Evolutionary conservation across 164 flowering plant genomes (phyloP).

Genomic region (Litsea cubeba): DNA sequence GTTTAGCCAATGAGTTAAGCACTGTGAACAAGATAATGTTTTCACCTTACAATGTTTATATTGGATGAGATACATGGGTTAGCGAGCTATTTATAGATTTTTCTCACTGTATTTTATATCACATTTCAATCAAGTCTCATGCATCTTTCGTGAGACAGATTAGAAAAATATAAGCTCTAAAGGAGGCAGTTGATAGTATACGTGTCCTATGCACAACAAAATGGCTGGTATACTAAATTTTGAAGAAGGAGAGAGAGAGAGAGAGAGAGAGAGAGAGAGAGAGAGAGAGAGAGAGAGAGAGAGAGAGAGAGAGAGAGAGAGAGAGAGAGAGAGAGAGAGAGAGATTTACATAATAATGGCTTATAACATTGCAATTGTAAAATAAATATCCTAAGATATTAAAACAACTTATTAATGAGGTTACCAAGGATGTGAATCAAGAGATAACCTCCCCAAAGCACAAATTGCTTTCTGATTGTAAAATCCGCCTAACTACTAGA

Average conservation of each 20-base stretch:
- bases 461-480: conserved; percentile 90
- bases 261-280: neutral
- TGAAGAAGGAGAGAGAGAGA: neutral
- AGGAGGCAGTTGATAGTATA: neutral
- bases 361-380: neutral
- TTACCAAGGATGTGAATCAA: conserved; percentile 19
- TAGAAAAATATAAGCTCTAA: neutral
- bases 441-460: conserved; percentile 97
- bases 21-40: too few relatives aligned
- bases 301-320: neutral
- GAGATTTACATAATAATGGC: neutral
- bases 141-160: neutral
- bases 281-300: neutral
- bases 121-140: neutral
- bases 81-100: too few relatives aligned
- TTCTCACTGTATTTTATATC: neutral
- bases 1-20: too few relatives aligned
- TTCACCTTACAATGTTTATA: too few relatives aligned
- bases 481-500: conserved; percentile 72
- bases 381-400: neutral
- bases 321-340: neutral
- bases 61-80: too few relatives aligned
- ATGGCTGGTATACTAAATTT: neutral
- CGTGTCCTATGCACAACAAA: neutral
- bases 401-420: conserved; percentile 8